Evolutionary conservation across 2,329 filamentous ascomycete species (phyloP).

Genomic region (Macroventuria anomochaeta): DNA sequence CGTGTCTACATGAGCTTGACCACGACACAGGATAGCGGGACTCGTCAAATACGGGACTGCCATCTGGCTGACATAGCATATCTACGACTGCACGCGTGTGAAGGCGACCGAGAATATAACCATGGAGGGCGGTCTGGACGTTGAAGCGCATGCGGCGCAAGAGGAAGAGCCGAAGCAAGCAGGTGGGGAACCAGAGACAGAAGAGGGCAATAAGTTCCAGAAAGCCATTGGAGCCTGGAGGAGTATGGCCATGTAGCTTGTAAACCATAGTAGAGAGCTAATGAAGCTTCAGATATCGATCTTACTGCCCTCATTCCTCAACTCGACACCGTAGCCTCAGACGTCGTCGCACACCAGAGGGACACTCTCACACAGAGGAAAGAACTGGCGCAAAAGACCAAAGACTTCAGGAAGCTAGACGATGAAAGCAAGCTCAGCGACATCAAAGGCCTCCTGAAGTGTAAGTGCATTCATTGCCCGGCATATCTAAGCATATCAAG

Average conservation of each 20-base stretch:
- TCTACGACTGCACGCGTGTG: not conserved
- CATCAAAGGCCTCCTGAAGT: slow-evolving; percentile 87
- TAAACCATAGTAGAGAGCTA: slow-evolving; percentile 7
- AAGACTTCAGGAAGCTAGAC: slow-evolving; percentile 94
- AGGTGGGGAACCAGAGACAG: slow-evolving; percentile 33
- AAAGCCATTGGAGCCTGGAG: slow-evolving; percentile 95
- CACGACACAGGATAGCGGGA: slow-evolving; percentile 2
- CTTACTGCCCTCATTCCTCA: slow-evolving; percentile 81
- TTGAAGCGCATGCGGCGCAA: slow-evolving; percentile 34
- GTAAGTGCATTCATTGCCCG: slow-evolving; percentile 56
- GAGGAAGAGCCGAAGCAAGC: slow-evolving; percentile 18
- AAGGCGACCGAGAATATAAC: slow-evolving; percentile 6
- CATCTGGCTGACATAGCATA: not conserved
- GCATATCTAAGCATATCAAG: not conserved
- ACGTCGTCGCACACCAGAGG: slow-evolving; percentile 90
- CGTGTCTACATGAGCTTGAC: slow-evolving; percentile 1
- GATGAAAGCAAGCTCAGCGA: slow-evolving; percentile 85
- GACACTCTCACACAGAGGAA: slow-evolving; percentile 97
- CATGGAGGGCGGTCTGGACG: slow-evolving; percentile 48
- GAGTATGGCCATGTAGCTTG: slow-evolving; percentile 64
- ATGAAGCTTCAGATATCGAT: slow-evolving; percentile 72
- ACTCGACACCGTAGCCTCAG: slow-evolving; percentile 91
- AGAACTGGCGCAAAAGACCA: slow-evolving; percentile 98
- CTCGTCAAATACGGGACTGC: not conserved
- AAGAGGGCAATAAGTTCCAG: slow-evolving; percentile 87